Evolutionary conservation across 2,329 filamentous ascomycete species (phyloP).

Genomic region (Xenoacremonium recifei): DNA sequence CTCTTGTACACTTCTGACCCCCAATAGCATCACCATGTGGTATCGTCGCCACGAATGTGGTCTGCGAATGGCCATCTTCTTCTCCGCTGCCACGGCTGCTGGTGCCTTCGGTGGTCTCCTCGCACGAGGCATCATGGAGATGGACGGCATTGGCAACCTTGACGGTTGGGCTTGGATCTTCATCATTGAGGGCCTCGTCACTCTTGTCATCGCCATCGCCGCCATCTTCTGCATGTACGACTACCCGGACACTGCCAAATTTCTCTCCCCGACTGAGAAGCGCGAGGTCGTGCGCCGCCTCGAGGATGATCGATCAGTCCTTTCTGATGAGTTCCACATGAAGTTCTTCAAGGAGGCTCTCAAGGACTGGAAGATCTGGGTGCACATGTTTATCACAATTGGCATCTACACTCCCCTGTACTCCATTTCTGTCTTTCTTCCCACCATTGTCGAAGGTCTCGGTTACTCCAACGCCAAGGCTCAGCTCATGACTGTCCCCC

Average conservation of each 20-base stretch:
- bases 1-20: not conserved
- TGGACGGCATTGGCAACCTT: slow-evolving; percentile 49
- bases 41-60: slow-evolving; percentile 60
- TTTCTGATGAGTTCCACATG: slow-evolving; percentile 57
- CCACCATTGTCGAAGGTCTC: slow-evolving; percentile 35
- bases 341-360: slow-evolving; percentile 56
- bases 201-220: slow-evolving; percentile 46
- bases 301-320: slow-evolving; percentile 39
- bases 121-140: slow-evolving; percentile 58
- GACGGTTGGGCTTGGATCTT: slow-evolving; percentile 80
- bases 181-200: slow-evolving; percentile 61
- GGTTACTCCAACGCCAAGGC: slow-evolving; percentile 36
- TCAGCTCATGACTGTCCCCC: slow-evolving; percentile 38
- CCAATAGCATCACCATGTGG: slow-evolving; percentile 52
- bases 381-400: slow-evolving; percentile 62
- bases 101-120: slow-evolving; percentile 63
- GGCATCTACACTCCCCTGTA: slow-evolving; percentile 46
- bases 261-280: slow-evolving; percentile 44
- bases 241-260: slow-evolving; percentile 53
- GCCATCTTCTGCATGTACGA: slow-evolving; percentile 56
- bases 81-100: slow-evolving; percentile 54
- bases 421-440: slow-evolving; percentile 37
- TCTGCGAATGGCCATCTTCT: slow-evolving; percentile 61
- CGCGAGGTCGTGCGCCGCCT: slow-evolving; percentile 42
- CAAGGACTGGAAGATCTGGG: slow-evolving; percentile 55